Evolutionary conservation across 2,329 filamentous ascomycete species (phyloP), one percentile per base, ranked within the genome.

Genomic region (Zymoseptoria ardabiliae): DNA sequence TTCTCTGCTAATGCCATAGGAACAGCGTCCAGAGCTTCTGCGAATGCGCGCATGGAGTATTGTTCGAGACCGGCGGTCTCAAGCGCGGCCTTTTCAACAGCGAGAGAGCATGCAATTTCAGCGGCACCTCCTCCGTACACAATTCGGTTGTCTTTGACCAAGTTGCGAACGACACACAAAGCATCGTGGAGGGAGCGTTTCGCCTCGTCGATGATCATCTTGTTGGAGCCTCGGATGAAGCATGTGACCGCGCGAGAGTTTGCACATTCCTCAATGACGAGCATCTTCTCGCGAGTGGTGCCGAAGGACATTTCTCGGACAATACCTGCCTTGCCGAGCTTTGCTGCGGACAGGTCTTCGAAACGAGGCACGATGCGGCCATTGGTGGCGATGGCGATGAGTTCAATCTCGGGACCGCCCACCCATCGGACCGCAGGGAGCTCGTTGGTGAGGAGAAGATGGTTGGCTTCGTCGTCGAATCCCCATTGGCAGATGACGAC

Each of bases 161-260:
- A 81, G 78, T 99, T 99, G 70, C 95, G 89, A 56, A 99, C 94
- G 54, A 99, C 94, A 73, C 95, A 99, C 55, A 99, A 86, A 60
- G 94, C 94, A 76, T 99, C 94, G 75, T 99, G 95, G 60, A 99
- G 83, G 54, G 94, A 97, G 70, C 95, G 87, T 81, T 97, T 97
- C 57, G 95, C 95, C 78, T 99, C 95, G 73, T 99, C 95, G 74
- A 99, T 97, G 75, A 99, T 96, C 94, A 99, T 99, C 83, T 97
- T 99, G 84, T 99, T 99, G 82, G 91, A 96, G 71, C 94, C 94
- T 71, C 94, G 84, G 61, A 99, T 90, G 75, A 99, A 99, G 58
- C 96, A 86, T 2, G 94, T 99, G 61, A 99, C 95, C 51, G 94
- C 94, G 70, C 94, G 83, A 60, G 91, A 96, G 80, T 99, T 99